Evolutionary conservation across 2,329 filamentous ascomycete species (phyloP).

Genomic region (Sporothrix brunneoviolacea): DNA sequence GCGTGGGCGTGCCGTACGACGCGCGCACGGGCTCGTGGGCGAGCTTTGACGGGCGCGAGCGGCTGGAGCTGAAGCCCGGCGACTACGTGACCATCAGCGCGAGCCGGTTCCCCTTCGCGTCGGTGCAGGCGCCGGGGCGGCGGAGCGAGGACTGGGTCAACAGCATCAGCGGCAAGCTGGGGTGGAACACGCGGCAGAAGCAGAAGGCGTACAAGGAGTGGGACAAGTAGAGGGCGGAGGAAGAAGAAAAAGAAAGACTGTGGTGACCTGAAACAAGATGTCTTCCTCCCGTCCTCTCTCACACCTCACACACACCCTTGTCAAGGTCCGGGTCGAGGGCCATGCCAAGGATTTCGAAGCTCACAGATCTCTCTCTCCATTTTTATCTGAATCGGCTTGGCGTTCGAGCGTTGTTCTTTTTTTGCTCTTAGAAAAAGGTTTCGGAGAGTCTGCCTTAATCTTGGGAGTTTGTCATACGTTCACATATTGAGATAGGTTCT

Average conservation of each 20-base stretch:
- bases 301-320: no score
- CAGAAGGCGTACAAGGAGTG: slow-evolving; percentile 57
- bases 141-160: slow-evolving; percentile 76
- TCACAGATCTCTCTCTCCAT: no score
- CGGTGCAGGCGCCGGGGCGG: slow-evolving; percentile 62
- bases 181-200: slow-evolving; percentile 74
- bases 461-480: no score
- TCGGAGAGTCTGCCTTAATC: no score
- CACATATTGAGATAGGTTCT: no score
- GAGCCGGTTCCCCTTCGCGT: slow-evolving; percentile 68
- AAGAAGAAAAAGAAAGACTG: slow-evolving; percentile 4
- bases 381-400: no score
- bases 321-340: no score
- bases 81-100: slow-evolving; percentile 83
- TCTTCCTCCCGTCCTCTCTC: no score
- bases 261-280: not conserved
- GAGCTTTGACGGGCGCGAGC: slow-evolving; percentile 92
- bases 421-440: no score
- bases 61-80: slow-evolving; percentile 68
- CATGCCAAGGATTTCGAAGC: no score
- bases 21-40: slow-evolving; percentile 87
- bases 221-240: slow-evolving; percentile 25
- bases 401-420: no score
- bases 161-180: slow-evolving; percentile 69
- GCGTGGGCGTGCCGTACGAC: slow-evolving; percentile 91